phyloP scores from a whole-genome alignment of 441 rosid species.

The Erodium moschatum region DNA sequence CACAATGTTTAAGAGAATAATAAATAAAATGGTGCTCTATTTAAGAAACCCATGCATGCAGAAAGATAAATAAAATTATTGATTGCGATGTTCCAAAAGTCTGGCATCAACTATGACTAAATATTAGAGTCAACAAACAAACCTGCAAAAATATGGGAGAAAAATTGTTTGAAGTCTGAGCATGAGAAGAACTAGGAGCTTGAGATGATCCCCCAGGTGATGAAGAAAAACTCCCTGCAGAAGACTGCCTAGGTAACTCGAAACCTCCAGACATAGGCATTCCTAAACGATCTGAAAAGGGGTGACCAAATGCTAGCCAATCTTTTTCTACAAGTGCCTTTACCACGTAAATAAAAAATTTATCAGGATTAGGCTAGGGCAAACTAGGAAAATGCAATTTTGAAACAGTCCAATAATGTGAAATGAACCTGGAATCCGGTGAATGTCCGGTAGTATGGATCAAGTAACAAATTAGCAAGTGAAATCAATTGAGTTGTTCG shows the following conservation, averaged over 20 bases:
- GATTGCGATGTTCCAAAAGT: not conserved
- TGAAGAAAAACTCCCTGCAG: slow-evolving; percentile 61
- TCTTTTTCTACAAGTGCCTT: slow-evolving; percentile 94
- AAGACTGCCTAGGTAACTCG: slow-evolving; percentile 71
- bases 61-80: not conserved
- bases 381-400: not conserved
- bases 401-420: not conserved
- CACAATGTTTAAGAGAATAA: slow-evolving; percentile 6
- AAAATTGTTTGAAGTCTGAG: slow-evolving; percentile 49
- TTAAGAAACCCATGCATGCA: not conserved
- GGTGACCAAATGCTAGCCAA: slow-evolving; percentile 99
- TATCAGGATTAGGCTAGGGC: not conserved
- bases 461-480: slow-evolving; percentile 86
- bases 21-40: not conserved
- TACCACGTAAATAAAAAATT: not conserved
- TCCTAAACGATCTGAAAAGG: slow-evolving; percentile 89
- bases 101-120: not conserved
- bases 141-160: slow-evolving; percentile 99
- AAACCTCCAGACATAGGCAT: slow-evolving; percentile 65
- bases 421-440: slow-evolving; percentile 83
- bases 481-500: slow-evolving; percentile 95
- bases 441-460: slow-evolving; percentile 90
- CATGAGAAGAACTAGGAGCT: slow-evolving; percentile 74
- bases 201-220: slow-evolving; percentile 68
- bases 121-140: not conserved